phyloP scores from a whole-genome alignment of 2,329 filamentous ascomycete genomes.

The Aspergillus quadrilineatus region DNA sequence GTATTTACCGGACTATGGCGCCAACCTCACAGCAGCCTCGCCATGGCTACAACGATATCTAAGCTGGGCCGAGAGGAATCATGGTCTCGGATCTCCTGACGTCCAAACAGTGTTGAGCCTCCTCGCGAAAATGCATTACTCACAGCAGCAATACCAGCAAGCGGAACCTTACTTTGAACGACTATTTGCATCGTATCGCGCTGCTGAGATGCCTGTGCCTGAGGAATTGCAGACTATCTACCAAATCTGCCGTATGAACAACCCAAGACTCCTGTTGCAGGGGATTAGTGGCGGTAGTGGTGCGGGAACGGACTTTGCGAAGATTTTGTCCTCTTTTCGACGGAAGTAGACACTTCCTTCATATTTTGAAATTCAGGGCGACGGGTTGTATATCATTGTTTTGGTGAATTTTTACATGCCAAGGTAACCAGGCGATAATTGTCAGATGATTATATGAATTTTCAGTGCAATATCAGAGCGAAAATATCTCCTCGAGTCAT shows the following conservation, averaged over 20 bases:
- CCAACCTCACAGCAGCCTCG: conserved; percentile 20
- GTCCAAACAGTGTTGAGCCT: conserved; percentile 23
- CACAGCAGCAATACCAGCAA: conserved; percentile 22
- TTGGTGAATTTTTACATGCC: background rate
- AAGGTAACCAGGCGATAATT: too few species aligned
- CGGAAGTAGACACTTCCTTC: conserved; percentile 12
- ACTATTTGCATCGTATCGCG: conserved; percentile 18
- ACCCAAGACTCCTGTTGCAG: conserved; percentile 7
- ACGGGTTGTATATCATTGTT: background rate
- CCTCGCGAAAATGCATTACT: conserved; percentile 27
- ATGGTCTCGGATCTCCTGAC: conserved; percentile 25
- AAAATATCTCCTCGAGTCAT: background rate
- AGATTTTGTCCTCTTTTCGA: conserved; percentile 24
- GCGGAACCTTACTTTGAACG: conserved; percentile 30
- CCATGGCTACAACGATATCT: conserved; percentile 33
- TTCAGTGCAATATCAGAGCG: background rate
- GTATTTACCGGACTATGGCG: background rate
- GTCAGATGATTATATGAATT: background rate
- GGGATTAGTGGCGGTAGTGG: background rate
- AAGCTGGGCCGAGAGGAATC: conserved; percentile 26
- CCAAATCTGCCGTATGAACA: conserved; percentile 27
- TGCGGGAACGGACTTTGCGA: conserved; percentile 16
- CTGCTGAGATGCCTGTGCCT: conserved; percentile 7
- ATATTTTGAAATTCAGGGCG: too few species aligned
- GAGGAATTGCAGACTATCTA: conserved; percentile 21